These are phyloP conservation scores for Leonotis leonurus DNA, from an alignment of 257 asterid genomes.

Conservation along the genomic window DNA sequence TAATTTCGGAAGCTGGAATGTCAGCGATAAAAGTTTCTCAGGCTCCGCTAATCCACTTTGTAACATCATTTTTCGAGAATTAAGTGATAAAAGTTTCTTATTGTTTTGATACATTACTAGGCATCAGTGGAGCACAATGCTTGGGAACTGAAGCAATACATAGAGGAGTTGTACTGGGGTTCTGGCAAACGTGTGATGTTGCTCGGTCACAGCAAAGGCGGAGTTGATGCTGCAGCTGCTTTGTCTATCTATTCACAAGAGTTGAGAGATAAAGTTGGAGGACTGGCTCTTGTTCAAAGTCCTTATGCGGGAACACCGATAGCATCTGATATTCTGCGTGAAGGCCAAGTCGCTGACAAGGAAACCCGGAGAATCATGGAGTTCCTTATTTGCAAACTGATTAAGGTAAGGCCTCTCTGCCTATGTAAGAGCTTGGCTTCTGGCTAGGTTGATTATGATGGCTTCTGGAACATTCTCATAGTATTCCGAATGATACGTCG, in stretches of 20 bases:
- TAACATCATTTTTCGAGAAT: not conserved
- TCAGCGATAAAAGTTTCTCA: not conserved
- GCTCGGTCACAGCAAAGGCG: constrained; percentile 97
- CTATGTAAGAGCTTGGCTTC: not conserved
- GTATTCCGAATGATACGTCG: not conserved
- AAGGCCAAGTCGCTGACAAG: constrained; percentile 85
- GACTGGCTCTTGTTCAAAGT: constrained; percentile 87
- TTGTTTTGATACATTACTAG: constrained; percentile 26
- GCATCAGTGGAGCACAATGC: constrained; percentile 93
- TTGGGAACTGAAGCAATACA: constrained; percentile 82
- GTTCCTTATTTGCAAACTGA: constrained; percentile 68
- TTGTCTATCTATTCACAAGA: constrained; percentile 66
- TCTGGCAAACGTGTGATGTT: constrained; percentile 81
- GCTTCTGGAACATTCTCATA: not conserved
- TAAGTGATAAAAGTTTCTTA: not conserved
- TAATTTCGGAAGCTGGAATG: not conserved
- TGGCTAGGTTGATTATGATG: not conserved
- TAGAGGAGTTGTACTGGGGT: constrained; percentile 95
- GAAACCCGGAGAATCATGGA: constrained; percentile 84
- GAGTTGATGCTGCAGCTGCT: constrained; percentile 97
- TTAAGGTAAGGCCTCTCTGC: constrained; percentile 52
- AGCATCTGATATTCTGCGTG: constrained; percentile 91
- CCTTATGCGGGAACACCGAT: constrained; percentile 90
- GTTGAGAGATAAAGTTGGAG: constrained; percentile 71
- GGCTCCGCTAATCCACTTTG: too few species aligned